Evolutionary conservation across 2,329 filamentous ascomycete species (phyloP).

Genomic region (Malbranchea cinnamomea): DNA sequence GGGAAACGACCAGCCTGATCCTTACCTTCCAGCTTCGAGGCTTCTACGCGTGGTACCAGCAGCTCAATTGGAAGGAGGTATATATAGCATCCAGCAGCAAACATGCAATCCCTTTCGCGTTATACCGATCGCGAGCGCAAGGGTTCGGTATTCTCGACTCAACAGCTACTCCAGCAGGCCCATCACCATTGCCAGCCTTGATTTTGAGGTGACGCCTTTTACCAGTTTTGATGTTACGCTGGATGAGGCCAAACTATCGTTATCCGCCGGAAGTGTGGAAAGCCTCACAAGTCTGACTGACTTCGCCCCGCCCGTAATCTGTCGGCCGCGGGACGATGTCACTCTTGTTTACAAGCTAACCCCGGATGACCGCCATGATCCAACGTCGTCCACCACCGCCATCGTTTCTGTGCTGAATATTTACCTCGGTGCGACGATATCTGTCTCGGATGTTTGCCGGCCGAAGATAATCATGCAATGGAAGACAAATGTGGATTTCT

Average conservation of each 20-base stretch:
- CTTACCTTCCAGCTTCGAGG: constrained; percentile 42
- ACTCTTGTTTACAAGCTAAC: constrained; percentile 41
- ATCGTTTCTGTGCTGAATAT: constrained; percentile 32
- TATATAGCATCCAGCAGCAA: constrained; percentile 39
- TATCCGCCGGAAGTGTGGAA: constrained; percentile 35
- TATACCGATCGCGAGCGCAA: constrained; percentile 40
- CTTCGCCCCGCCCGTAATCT: constrained; percentile 23
- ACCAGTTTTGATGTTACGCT: constrained; percentile 35
- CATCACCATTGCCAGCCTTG: constrained; percentile 37
- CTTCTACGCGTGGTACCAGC: constrained; percentile 42
- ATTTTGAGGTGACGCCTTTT: constrained; percentile 41
- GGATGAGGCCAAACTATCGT: constrained; percentile 30
- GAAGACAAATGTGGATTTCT: constrained; percentile 35
- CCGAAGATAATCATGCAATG: constrained; percentile 35
- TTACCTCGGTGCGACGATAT: constrained; percentile 28
- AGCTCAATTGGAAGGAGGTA: constrained; percentile 32
- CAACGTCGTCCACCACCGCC: constrained; percentile 22
- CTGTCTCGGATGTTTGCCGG: constrained; percentile 25
- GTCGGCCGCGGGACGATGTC: constrained; percentile 41
- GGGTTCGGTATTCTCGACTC: constrained; percentile 39
- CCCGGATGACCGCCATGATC: constrained; percentile 23
- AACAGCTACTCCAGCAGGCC: constrained; percentile 28
- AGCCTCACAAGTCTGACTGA: constrained; percentile 24
- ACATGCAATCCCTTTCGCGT: constrained; percentile 39
- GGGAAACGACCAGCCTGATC: constrained; percentile 25